Percentiles rank a stretch among this genome's conserved stretches.
Conservation (phyloP, 192 early-diverging fungal genomes). For the Coemansia sp. region DNA sequence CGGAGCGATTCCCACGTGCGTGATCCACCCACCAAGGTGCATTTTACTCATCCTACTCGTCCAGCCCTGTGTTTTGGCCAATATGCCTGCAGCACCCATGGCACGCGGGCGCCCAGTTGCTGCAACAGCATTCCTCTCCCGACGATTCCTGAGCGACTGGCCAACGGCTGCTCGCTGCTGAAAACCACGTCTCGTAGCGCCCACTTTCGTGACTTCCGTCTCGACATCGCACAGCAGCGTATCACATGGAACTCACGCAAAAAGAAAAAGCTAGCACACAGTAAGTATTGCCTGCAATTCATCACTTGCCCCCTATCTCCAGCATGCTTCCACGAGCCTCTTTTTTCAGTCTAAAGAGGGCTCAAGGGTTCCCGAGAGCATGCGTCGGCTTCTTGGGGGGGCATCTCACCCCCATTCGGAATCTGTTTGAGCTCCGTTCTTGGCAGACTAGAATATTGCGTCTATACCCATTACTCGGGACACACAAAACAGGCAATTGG, state of each 20-base stretch:
- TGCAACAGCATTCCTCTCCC: slow-evolving; percentile 14
- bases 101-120: not conserved
- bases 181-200: slow-evolving; percentile 46
- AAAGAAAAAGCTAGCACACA: slow-evolving; percentile 53
- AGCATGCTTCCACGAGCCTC: too few relatives aligned
- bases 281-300: slow-evolving; percentile 29
- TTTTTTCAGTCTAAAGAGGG: too few relatives aligned
- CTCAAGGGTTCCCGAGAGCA: too few relatives aligned
- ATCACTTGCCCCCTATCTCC: slow-evolving; percentile 1
- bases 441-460: not conserved
- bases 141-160: slow-evolving; percentile 34
- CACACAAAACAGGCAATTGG: not conserved
- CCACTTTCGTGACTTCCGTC: slow-evolving; percentile 46
- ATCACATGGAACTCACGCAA: slow-evolving; percentile 55
- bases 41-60: slow-evolving; percentile 18
- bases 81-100: slow-evolving; percentile 6
- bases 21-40: slow-evolving; percentile 24
- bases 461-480: slow-evolving; percentile 2
- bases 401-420: too few relatives aligned
- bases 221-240: slow-evolving; percentile 54
- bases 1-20: slow-evolving; percentile 12
- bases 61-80: slow-evolving; percentile 32
- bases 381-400: not conserved
- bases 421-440: too few relatives aligned
- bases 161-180: slow-evolving; percentile 41